These are phyloP conservation scores for Rosa lucieae DNA, from an alignment of 306 rosid species.

Conservation along the genomic window DNA sequence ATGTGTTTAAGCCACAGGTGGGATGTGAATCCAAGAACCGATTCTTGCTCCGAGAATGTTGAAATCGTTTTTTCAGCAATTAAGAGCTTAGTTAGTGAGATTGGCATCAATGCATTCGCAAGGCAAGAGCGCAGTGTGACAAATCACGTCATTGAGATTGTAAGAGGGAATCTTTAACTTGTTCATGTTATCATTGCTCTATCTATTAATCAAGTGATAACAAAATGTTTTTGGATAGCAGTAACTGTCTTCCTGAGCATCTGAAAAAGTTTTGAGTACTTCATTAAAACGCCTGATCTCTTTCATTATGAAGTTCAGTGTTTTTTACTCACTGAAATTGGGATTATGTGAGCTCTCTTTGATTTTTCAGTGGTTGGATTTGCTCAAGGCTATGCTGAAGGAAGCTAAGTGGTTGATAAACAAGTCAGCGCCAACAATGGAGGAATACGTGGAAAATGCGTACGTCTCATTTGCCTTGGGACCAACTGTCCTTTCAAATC, in stretches of 20 bases:
- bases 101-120: constrained; percentile 50
- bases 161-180: constrained; percentile 39
- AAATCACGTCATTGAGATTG: constrained; percentile 52
- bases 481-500: constrained; percentile 70
- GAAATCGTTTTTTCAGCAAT: constrained; percentile 67
- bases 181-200: constrained; percentile 15
- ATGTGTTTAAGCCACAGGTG: constrained; percentile 54
- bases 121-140: constrained; percentile 58
- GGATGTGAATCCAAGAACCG: constrained; percentile 54
- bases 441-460: constrained; percentile 70
- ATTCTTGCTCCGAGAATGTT: constrained; percentile 64
- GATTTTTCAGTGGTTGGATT: constrained; percentile 66
- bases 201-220: background rate
- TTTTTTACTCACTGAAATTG: background rate
- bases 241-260: background rate
- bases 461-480: constrained; percentile 65
- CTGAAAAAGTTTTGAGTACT: background rate
- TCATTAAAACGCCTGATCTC: background rate
- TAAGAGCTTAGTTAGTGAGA: constrained; percentile 54
- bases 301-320: background rate
- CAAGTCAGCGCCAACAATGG: constrained; percentile 53
- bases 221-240: background rate
- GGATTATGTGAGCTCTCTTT: constrained; percentile 9
- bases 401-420: constrained; percentile 69
- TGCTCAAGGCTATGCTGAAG: constrained; percentile 56